phyloP scores from a whole-genome alignment of 164 flowering plant species.

The Umbellularia californica region DNA sequence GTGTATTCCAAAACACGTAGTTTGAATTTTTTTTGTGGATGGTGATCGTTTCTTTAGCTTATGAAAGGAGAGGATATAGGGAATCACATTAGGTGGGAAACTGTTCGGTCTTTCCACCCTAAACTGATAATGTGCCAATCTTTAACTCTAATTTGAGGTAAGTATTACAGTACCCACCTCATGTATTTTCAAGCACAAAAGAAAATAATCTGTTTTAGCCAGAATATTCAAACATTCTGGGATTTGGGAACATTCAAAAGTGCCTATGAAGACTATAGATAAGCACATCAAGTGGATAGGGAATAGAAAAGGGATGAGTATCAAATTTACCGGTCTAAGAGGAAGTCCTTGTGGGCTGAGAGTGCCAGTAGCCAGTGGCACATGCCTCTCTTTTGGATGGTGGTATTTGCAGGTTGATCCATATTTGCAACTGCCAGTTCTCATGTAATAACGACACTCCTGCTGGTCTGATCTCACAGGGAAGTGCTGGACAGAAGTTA shows the following conservation, averaged over 20 bases:
- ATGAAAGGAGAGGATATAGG: not conserved
- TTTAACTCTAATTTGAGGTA: not conserved
- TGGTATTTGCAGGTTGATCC: constrained; percentile 75
- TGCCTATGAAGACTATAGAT: not conserved
- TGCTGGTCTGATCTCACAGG: constrained; percentile 88
- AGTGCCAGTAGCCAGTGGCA: constrained; percentile 27
- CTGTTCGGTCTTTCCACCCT: not conserved
- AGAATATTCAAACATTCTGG: too few relatives aligned
- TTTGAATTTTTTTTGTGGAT: not conserved
- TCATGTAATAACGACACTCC: constrained; percentile 74
- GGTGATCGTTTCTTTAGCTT: not conserved
- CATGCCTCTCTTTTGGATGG: constrained; percentile 66
- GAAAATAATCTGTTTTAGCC: too few relatives aligned
- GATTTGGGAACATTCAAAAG: too few relatives aligned
- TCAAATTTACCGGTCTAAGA: constrained; percentile 63
- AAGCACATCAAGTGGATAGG: not conserved
- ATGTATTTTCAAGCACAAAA: not conserved
- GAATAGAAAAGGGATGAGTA: not conserved
- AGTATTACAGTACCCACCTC: not conserved
- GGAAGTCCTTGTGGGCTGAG: constrained; percentile 63
- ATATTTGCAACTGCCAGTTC: constrained; percentile 73
- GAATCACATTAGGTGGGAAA: not conserved
- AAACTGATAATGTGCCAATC: not conserved
- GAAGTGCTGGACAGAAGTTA: constrained; percentile 23
- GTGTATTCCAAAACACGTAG: too few relatives aligned